Evolutionary conservation across 441 rosid species (phyloP).

Genomic region (Croton laevigatus): DNA sequence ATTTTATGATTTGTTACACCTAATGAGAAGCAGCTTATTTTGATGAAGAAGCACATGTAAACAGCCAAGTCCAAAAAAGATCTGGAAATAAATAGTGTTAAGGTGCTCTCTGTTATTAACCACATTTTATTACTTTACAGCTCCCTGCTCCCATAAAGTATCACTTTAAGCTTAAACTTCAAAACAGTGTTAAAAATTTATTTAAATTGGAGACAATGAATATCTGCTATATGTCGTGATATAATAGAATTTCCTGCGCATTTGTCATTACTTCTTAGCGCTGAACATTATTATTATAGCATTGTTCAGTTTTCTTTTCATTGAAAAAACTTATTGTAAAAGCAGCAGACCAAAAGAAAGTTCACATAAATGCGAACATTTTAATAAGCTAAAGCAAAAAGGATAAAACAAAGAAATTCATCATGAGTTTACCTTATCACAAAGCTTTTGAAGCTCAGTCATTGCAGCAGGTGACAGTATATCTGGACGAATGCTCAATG

Average conservation of each 20-base stretch:
- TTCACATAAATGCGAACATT: not conserved
- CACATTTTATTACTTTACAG: not conserved
- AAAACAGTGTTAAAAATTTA: not conserved
- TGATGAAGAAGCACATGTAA: not conserved
- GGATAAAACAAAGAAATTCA: conserved; percentile 7
- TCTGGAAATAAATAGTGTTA: not conserved
- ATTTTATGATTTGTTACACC: not conserved
- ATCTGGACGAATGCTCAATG: conserved; percentile 97
- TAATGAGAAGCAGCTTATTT: not conserved
- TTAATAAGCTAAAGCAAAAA: conserved; percentile 2
- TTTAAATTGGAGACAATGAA: not conserved
- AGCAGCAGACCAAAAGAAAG: not conserved
- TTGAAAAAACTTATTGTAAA: not conserved
- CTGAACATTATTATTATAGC: not conserved
- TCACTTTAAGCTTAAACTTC: not conserved
- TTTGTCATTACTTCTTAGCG: not conserved
- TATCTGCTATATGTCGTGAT: not conserved
- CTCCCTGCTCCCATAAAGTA: not conserved
- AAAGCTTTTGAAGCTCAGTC: conserved; percentile 94
- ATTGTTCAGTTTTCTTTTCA: not conserved
- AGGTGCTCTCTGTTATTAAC: not conserved
- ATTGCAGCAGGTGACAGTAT: conserved; percentile 90
- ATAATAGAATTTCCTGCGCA: not conserved
- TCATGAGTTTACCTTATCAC: conserved; percentile 74
- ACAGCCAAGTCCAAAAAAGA: not conserved